phyloP scores from a whole-genome alignment of 1,284 basidiomycete genomes.

The Lentinula novae-zelandiae region DNA sequence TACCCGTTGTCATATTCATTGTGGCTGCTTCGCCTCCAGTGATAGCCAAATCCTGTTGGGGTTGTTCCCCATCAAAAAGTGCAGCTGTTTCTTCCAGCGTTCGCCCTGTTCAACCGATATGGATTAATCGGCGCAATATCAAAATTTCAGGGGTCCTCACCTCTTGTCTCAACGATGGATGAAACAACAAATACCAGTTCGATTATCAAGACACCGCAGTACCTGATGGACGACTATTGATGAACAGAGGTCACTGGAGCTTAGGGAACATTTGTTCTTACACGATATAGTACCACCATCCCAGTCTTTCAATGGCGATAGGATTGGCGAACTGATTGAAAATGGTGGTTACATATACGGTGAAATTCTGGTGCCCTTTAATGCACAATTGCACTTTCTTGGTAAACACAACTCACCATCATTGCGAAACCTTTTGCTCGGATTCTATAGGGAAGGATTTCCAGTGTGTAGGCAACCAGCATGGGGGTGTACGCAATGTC shows the following conservation, averaged over 20 bases:
- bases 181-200: conserved; percentile 55
- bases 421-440: conserved; percentile 66
- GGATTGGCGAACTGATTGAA: conserved; percentile 78
- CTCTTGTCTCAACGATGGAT: conserved; percentile 62
- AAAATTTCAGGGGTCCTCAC: conserved; percentile 21
- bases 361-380: conserved; percentile 42
- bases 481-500: conserved; percentile 65
- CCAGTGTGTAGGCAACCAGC: conserved; percentile 61
- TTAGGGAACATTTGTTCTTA: conserved; percentile 37
- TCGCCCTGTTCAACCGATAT: conserved; percentile 33
- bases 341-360: conserved; percentile 50
- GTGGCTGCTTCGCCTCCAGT: conserved; percentile 51
- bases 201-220: conserved; percentile 50
- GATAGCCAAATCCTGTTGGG: conserved; percentile 38
- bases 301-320: conserved; percentile 57
- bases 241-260: conserved; percentile 19
- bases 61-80: conserved; percentile 57
- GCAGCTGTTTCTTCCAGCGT: conserved; percentile 67
- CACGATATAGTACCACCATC: conserved; percentile 67
- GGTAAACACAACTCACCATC: conserved; percentile 40
- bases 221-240: not conserved
- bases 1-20: conserved; percentile 26
- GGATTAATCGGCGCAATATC: not conserved
- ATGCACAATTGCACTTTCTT: conserved; percentile 1
- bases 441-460: conserved; percentile 66